Conservation (phyloP, 1,139 yeast species). For the Blastobotrys raffinosifermentans region DNA sequence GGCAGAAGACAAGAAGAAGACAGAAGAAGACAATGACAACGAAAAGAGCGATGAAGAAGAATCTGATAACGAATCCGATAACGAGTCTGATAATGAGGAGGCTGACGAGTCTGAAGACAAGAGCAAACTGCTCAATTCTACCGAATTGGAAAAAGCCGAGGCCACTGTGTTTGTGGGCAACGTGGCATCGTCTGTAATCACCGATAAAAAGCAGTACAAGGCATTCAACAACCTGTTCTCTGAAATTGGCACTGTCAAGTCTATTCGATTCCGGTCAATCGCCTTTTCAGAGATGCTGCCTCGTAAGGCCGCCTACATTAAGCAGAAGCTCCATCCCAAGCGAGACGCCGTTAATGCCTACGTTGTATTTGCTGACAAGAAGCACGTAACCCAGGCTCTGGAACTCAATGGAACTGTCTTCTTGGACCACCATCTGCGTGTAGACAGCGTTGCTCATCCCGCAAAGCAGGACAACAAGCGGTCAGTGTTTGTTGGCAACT, state of each 20-base stretch:
- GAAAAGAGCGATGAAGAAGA: conserved; percentile 19
- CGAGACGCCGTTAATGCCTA: conserved; percentile 86
- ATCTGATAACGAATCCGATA: conserved; percentile 19
- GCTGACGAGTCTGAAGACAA: conserved; percentile 20
- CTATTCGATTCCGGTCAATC: conserved; percentile 86
- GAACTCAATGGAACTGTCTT: conserved; percentile 63
- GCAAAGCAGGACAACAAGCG: conserved; percentile 76
- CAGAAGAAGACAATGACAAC: conserved; percentile 17
- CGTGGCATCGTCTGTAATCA: conserved; percentile 58
- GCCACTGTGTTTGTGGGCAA: conserved; percentile 89
- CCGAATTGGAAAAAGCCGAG: conserved; percentile 77
- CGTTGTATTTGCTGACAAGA: conserved; percentile 59
- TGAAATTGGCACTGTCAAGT: conserved; percentile 55
- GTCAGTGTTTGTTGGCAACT: conserved; percentile 87
- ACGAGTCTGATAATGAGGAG: conserved; percentile 26
- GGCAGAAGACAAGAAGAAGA: conserved; percentile 20
- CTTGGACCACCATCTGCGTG: conserved; percentile 71
- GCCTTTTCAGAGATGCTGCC: conserved; percentile 87
- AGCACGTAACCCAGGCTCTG: conserved; percentile 49
- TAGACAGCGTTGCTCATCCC: conserved; percentile 91
- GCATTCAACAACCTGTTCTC: conserved; percentile 58
- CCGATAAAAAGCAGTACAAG: conserved; percentile 56
- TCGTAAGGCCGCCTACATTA: conserved; percentile 84
- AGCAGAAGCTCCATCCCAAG: conserved; percentile 68
- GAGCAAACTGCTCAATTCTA: neutral